These are phyloP conservation scores for Mycena galopus DNA, from an alignment of 768 basidiomycete species.

Conservation along the genomic window DNA sequence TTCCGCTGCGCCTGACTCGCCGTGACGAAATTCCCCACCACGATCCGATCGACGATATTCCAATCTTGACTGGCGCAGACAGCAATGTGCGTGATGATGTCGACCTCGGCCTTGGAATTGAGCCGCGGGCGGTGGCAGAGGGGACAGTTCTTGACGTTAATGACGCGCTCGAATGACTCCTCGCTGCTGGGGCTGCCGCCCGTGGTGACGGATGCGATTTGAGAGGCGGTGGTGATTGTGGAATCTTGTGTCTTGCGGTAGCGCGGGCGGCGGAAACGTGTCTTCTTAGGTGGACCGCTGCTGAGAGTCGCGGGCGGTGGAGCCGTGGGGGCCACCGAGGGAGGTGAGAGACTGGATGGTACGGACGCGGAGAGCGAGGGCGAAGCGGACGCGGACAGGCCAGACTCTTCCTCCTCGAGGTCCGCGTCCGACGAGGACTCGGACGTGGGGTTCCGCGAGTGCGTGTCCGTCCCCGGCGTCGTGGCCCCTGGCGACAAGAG, in stretches of 20 bases:
- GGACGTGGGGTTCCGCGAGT: conserved; percentile 48
- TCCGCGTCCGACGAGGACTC: conserved; percentile 62
- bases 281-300: conserved; percentile 32
- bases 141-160: conserved; percentile 96
- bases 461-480: conserved; percentile 24
- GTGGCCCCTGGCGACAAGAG: conserved; percentile 23
- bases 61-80: conserved; percentile 96
- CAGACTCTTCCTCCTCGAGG: conserved; percentile 50
- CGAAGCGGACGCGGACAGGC: conserved; percentile 7
- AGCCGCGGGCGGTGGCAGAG: conserved; percentile 91
- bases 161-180: conserved; percentile 81
- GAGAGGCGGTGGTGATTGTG: conserved; percentile 33
- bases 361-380: conserved; percentile 18
- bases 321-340: conserved; percentile 3
- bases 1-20: conserved; percentile 96
- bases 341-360: not conserved
- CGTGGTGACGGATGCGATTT: conserved; percentile 31
- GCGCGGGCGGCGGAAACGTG: conserved; percentile 40
- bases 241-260: conserved; percentile 37
- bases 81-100: conserved; percentile 97
- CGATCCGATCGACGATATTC: conserved; percentile 88
- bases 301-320: conserved; percentile 32
- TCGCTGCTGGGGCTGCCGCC: conserved; percentile 30
- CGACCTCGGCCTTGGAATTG: conserved; percentile 89
- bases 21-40: conserved; percentile 95